Conservation (phyloP, 345 rosid species). For the Kernera saxatilis region DNA sequence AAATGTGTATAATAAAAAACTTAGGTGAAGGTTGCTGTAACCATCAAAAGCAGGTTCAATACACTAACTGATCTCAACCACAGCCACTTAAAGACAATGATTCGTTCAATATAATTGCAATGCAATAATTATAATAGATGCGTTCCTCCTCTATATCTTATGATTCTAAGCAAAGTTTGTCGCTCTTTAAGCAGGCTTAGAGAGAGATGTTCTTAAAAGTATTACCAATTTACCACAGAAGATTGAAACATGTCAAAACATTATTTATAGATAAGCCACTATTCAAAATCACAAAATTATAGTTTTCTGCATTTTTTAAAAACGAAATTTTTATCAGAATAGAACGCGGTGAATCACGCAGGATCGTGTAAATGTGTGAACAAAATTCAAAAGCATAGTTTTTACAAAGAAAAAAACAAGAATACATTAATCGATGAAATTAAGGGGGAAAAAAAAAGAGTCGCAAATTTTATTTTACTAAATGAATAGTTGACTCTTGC, state of each 20-base stretch:
- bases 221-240: neutral
- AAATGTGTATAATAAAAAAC: neutral
- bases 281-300: too few relatives aligned
- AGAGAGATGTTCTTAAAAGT: neutral
- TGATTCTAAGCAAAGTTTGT: conserved; percentile 26
- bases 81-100: conserved; percentile 23
- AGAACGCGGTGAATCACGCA: neutral
- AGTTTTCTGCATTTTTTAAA: too few relatives aligned
- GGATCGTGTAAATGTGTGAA: neutral
- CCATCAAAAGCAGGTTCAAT: conserved; percentile 16
- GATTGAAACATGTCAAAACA: neutral
- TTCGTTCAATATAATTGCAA: conserved; percentile 2
- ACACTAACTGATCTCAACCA: conserved; percentile 27
- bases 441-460: too few relatives aligned
- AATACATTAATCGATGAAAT: neutral
- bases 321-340: too few relatives aligned
- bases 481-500: too few relatives aligned
- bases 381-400: neutral
- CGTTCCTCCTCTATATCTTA: neutral
- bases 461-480: too few relatives aligned
- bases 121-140: neutral
- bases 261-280: too few relatives aligned
- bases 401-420: neutral
- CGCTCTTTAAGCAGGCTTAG: neutral
- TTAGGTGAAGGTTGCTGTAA: conserved; percentile 28